A percentile compares a stretch with the other conserved stretches of the same genome.
These are phyloP conservation scores for Macrocystidia cucumis DNA, from an alignment of 1,284 basidiomycete genomes.

Conservation along the genomic window DNA sequence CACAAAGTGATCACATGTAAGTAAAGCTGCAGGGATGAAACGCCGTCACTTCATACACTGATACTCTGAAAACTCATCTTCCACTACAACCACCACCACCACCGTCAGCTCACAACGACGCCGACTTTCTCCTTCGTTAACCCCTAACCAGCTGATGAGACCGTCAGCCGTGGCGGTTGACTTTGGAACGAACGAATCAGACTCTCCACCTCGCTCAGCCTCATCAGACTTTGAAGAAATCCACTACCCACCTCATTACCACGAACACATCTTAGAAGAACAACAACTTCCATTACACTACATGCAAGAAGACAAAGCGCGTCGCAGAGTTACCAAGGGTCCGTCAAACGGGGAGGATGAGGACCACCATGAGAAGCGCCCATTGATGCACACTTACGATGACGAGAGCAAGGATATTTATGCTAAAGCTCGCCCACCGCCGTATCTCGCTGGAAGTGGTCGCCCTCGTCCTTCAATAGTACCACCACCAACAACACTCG, in stretches of 20 bases:
- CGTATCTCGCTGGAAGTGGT: slow-evolving; percentile 48
- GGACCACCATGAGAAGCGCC: slow-evolving; percentile 25
- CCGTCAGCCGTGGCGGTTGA: slow-evolving; percentile 62
- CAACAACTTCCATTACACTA: slow-evolving; percentile 63
- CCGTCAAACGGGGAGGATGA: slow-evolving; percentile 28
- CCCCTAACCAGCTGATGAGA: slow-evolving; percentile 37
- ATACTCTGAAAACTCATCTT: neutral
- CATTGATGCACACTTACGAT: slow-evolving; percentile 17
- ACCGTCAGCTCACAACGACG: neutral
- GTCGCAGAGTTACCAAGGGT: slow-evolving; percentile 46
- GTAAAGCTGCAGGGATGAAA: no score
- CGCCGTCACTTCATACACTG: no score
- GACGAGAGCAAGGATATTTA: slow-evolving; percentile 74
- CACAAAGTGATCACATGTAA: no score
- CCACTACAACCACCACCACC: slow-evolving; percentile 1
- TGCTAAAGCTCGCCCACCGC: slow-evolving; percentile 46
- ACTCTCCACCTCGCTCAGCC: slow-evolving; percentile 29
- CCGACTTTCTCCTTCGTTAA: slow-evolving; percentile 1
- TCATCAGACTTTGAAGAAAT: slow-evolving; percentile 71
- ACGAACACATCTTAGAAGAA: slow-evolving; percentile 26
- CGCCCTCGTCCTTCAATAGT: slow-evolving; percentile 48
- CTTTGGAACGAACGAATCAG: slow-evolving; percentile 49
- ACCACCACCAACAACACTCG: slow-evolving; percentile 66
- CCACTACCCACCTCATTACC: slow-evolving; percentile 41
- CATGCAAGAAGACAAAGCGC: slow-evolving; percentile 63